Percentiles rank a stretch among this genome's conserved stretches.
phyloP scores from a whole-genome alignment of 1,139 yeast genomes.

The Diutina sp. region DNA sequence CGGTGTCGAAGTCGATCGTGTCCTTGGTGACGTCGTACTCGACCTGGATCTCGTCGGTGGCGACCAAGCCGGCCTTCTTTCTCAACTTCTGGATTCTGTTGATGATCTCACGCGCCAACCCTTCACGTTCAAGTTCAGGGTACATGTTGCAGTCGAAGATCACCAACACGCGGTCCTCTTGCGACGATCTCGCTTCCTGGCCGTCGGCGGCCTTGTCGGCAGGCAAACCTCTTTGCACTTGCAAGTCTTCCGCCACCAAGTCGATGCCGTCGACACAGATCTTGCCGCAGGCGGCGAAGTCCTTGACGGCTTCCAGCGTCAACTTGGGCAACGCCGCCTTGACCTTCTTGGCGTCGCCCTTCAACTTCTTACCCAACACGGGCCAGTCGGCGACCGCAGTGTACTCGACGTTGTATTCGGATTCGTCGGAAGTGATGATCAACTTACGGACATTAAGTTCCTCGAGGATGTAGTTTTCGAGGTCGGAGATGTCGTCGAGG shows the following conservation, averaged over 20 bases:
- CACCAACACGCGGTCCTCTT: conserved; percentile 57
- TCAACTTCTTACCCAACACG: conserved; percentile 90
- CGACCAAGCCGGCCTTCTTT: conserved; percentile 89
- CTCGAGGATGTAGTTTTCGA: conserved; percentile 70
- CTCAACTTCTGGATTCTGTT: conserved; percentile 97
- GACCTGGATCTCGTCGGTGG: conserved; percentile 89
- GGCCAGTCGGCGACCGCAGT: conserved; percentile 99
- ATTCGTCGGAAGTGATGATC: conserved; percentile 83
- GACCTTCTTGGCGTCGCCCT: conserved; percentile 86
- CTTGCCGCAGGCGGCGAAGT: conserved; percentile 60
- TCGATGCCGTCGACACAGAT: conserved; percentile 82
- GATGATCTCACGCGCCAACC: conserved; percentile 89
- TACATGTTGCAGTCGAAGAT: conserved; percentile 81
- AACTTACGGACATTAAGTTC: conserved; percentile 89
- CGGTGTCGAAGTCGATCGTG: conserved; percentile 52
- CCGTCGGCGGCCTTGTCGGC: conserved; percentile 46
- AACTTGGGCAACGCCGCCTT: conserved; percentile 84
- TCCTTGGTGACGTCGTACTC: conserved; percentile 66
- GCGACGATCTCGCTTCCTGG: conserved; percentile 76
- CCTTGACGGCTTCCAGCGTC: conserved; percentile 71
- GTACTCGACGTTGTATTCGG: conserved; percentile 82
- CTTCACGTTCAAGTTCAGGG: conserved; percentile 85
- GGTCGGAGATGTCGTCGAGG: conserved; percentile 64
- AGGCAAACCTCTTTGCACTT: conserved; percentile 82
- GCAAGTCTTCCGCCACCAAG: conserved; percentile 75